Evolutionary conservation across 768 basidiomycete species (phyloP).

Genomic region (Gymnopilus junonius): DNA sequence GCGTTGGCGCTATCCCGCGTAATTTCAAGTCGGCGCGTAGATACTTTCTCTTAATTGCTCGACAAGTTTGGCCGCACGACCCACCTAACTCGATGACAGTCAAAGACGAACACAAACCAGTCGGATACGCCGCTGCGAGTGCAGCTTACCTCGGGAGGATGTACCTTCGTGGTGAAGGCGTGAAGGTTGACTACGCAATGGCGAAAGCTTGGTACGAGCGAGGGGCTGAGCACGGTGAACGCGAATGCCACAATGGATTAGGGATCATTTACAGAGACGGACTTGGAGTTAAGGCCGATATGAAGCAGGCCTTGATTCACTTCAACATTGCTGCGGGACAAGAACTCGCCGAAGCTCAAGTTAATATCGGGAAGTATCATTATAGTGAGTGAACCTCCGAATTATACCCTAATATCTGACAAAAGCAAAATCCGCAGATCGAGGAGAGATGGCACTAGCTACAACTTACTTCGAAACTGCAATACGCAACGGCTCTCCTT

Average conservation of each 20-base stretch:
- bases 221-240: constrained; percentile 78
- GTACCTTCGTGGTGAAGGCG: constrained; percentile 93
- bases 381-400: constrained; percentile 35
- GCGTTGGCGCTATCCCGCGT: constrained; percentile 86
- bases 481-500: constrained; percentile 84
- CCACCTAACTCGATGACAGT: constrained; percentile 56
- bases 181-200: constrained; percentile 70
- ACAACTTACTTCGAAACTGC: constrained; percentile 83
- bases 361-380: constrained; percentile 86
- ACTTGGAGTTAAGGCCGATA: constrained; percentile 67
- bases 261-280: constrained; percentile 95
- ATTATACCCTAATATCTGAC: constrained; percentile 22
- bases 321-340: constrained; percentile 83
- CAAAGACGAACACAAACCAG: constrained; percentile 56
- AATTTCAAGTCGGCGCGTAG: constrained; percentile 76
- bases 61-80: constrained; percentile 88
- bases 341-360: constrained; percentile 91
- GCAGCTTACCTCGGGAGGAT: constrained; percentile 93
- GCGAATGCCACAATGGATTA: constrained; percentile 87
- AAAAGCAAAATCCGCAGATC: constrained; percentile 46
- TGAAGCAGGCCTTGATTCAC: constrained; percentile 62
- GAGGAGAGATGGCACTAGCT: constrained; percentile 69
- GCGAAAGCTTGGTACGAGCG: constrained; percentile 97
- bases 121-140: constrained; percentile 74
- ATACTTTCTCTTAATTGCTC: constrained; percentile 87